These are phyloP conservation scores for Neophaeococcomyces aloes DNA, from an alignment of 2,329 filamentous ascomycete species.

Conservation along the genomic window DNA sequence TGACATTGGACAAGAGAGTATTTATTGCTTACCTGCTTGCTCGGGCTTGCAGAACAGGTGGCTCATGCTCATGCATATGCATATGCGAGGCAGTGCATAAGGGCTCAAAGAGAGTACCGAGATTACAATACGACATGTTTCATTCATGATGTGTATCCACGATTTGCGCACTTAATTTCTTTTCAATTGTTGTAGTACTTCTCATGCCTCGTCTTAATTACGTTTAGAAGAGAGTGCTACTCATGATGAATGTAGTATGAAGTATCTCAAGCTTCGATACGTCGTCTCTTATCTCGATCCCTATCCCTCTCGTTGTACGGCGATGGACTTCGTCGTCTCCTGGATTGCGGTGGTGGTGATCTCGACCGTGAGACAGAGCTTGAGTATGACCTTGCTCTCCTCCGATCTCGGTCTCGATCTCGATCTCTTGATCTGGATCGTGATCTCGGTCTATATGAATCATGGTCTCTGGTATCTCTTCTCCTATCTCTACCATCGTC, in stretches of 20 bases:
- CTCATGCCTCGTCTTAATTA: no score
- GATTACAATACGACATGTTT: no score
- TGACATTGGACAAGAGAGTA: no score
- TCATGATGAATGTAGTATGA: no score
- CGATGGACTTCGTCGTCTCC: conserved; percentile 33
- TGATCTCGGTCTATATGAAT: conserved; percentile 7
- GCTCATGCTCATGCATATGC: no score
- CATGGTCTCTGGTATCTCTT: conserved; percentile 14
- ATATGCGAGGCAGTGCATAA: no score
- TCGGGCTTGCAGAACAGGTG: no score
- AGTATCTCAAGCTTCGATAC: conserved; percentile 12
- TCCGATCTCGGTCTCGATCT: conserved; percentile 27
- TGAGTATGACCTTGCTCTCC: neutral
- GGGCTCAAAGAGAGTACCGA: no score
- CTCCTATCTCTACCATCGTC: conserved; percentile 28
- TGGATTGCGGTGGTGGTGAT: conserved; percentile 1
- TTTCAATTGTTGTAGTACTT: no score
- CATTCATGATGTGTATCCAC: neutral
- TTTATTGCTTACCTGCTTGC: no score
- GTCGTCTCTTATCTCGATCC: conserved; percentile 33
- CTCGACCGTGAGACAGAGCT: conserved; percentile 4
- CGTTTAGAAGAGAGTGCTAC: no score
- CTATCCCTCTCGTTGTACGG: conserved; percentile 27
- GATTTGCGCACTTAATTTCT: no score
- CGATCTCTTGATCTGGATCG: conserved; percentile 12